These are phyloP conservation scores for Suhomyces kunorum DNA, from an alignment of 1,139 yeast species.

Conservation along the genomic window DNA sequence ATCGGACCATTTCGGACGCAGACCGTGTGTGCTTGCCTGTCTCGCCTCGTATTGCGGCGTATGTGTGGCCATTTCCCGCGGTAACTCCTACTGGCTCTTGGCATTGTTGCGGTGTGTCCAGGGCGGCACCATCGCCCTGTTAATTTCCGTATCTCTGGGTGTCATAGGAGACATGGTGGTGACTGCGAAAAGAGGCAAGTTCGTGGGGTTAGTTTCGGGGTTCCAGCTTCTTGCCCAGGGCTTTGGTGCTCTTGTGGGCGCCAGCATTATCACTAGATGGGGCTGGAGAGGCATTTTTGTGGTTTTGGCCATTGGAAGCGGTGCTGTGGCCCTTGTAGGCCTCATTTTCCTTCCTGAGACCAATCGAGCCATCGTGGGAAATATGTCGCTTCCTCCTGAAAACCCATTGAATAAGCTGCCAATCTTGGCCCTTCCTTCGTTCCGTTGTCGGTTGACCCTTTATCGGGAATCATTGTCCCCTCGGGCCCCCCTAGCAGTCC, in stretches of 20 bases:
- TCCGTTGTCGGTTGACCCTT: slow-evolving; percentile 18
- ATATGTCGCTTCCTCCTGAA: slow-evolving; percentile 55
- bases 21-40: slow-evolving; percentile 44
- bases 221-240: slow-evolving; percentile 72
- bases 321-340: slow-evolving; percentile 37
- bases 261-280: slow-evolving; percentile 57
- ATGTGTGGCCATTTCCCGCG: slow-evolving; percentile 29
- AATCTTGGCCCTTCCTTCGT: slow-evolving; percentile 26
- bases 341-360: slow-evolving; percentile 68
- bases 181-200: slow-evolving; percentile 62
- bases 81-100: slow-evolving; percentile 29
- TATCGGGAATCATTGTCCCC: slow-evolving; percentile 8
- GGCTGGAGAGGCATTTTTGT: slow-evolving; percentile 79
- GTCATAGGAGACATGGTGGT: slow-evolving; percentile 68
- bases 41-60: slow-evolving; percentile 20
- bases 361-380: slow-evolving; percentile 65
- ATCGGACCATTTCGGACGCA: slow-evolving; percentile 68
- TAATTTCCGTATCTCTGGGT: slow-evolving; percentile 66
- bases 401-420: slow-evolving; percentile 46
- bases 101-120: slow-evolving; percentile 62
- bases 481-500: slow-evolving; percentile 29
- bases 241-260: slow-evolving; percentile 75
- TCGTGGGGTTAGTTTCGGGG: slow-evolving; percentile 63
- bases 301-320: slow-evolving; percentile 66
- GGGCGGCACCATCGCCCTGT: slow-evolving; percentile 70